Conservation (phyloP, 129 eudicot species). For the Flaveria brownii region DNA sequence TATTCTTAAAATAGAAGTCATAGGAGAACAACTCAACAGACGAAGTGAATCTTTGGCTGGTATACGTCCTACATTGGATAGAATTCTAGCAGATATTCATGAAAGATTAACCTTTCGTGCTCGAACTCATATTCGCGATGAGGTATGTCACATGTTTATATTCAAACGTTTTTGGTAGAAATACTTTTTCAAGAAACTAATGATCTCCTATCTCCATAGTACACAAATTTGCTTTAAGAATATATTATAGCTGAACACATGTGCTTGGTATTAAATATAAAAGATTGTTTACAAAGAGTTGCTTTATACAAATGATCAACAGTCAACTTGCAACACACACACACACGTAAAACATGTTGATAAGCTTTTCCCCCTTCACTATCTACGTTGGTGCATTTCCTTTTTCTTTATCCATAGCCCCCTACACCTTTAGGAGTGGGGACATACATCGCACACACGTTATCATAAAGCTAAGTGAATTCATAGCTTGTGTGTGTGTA, state of each 20-base stretch:
- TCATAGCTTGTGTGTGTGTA: too few relatives aligned
- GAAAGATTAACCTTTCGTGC: constrained; percentile 98
- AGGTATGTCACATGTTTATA: constrained; percentile 46
- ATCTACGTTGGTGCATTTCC: too few relatives aligned
- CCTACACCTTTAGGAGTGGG: too few relatives aligned
- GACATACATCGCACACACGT: too few relatives aligned
- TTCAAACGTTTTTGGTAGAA: not conserved
- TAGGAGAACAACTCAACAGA: constrained; percentile 84
- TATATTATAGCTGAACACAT: not conserved
- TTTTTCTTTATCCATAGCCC: too few relatives aligned
- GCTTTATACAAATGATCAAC: not conserved
- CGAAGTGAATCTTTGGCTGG: constrained; percentile 89
- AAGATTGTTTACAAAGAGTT: not conserved
- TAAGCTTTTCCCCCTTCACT: too few relatives aligned
- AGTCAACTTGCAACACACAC: not conserved
- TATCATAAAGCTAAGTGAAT: too few relatives aligned
- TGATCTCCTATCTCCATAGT: not conserved
- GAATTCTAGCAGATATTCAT: constrained; percentile 94
- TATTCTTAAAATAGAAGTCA: constrained; percentile 91
- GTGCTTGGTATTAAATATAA: not conserved
- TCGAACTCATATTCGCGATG: constrained; percentile 93
- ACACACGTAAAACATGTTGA: too few relatives aligned
- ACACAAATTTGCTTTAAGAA: not conserved
- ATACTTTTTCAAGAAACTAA: not conserved
- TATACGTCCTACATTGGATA: constrained; percentile 85